Base-by-base conservation (phyloP, 176 grass and related monocot species). In the Alopecurus myosuroides region DNA sequence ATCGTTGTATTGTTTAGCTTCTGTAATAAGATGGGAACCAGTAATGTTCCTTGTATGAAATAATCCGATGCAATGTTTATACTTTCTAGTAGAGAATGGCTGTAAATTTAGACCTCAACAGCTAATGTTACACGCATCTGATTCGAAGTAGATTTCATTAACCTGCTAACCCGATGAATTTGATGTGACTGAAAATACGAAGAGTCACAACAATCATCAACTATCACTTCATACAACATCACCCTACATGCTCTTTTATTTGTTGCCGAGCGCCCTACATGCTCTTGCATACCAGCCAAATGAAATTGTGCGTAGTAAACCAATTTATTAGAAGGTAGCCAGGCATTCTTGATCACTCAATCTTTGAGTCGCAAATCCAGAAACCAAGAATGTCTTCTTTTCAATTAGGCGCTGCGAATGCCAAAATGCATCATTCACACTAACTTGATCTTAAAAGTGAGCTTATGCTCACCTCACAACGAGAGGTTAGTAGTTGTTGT, bases 21-120 rank as follows among this genome's bases (percentile, higher is more conserved):
- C 45, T 85, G 57, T 85, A 89, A 23, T 80, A 81, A 46, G 18
- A 12, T 80, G 40, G 66, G 76, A 64, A 34, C 19, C 26, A 73
- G 73, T 55, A 22, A 2, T 45, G 34, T 45, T 64, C 56, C 18
- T 26, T 80, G 55, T 80, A 45, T 74, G 9, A 78, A 84, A 74
- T 29, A 44, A 74, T 74, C 18, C 37, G 64, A 2, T 82, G 11
- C 70, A 76, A 31, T 74, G 44, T 37, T 61, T 74, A 17, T 29
- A 82, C 34, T 45, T 44, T 11, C 11, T 42, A 11, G 56, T 53
- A 81, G 6, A 76, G 13, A 45, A 75, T 34, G 22, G 4, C 31
- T 76, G 45, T 30, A 42, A 37, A 42, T 81, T 36, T 39, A 34
- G 9, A 33, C 11, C 29, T 60, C 58, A 8, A 28, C 17, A 9